Evolutionary conservation across 2,329 filamentous ascomycete genomes (phyloP), one percentile per base, ranked within the genome.

Genomic region (Phialophora chinensis): DNA sequence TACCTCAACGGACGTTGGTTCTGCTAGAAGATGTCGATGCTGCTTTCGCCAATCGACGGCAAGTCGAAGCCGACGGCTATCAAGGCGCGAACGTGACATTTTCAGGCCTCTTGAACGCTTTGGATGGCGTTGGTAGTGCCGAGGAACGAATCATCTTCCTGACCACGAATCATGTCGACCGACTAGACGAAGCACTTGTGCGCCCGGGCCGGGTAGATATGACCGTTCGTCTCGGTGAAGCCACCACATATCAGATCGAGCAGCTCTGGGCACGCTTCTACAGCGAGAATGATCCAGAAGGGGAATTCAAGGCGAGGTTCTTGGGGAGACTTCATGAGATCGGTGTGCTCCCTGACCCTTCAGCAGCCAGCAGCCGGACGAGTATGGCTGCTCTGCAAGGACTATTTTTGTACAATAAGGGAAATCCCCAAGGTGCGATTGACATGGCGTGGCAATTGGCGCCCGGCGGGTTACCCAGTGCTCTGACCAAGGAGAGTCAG

Each of bases 261-360:
- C 85, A 90, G 77, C 91, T 99, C 80, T 99, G 94, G 93, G 90
- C 96, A 77, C 88, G 95, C 23, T 99, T 98, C 81, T 99, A 98
- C 75, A 90, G 91, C 3, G 91, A 96, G 38, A 82, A 92, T 27
- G 93, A 97, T 74, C 71, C 74, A 0, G 85, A 88, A 62, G 88
- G 88, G 17, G 78, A 80, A 5, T 86, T 88, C 23, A 88, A 88
- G 73, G 80, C 85, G 72, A 82, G 85, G 20, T 98, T 99, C 80
- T 79, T 98, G 70, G 75, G 83, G 25, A 87, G 86, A 67, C 85
- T 96, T 12, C 85, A 88, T 53, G 84, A 88, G 57, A 81, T 95
- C 17, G 90, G 90, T 0, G 78, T 97, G 29, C 87, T 96, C 61
- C 85, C 87, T 14, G 42, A 57, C 4, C 14, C 57, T 8, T 38